These are phyloP conservation scores for Conticribra weissflogii DNA, from an alignment of 108 stramenopile genomes.

Conservation along the genomic window DNA sequence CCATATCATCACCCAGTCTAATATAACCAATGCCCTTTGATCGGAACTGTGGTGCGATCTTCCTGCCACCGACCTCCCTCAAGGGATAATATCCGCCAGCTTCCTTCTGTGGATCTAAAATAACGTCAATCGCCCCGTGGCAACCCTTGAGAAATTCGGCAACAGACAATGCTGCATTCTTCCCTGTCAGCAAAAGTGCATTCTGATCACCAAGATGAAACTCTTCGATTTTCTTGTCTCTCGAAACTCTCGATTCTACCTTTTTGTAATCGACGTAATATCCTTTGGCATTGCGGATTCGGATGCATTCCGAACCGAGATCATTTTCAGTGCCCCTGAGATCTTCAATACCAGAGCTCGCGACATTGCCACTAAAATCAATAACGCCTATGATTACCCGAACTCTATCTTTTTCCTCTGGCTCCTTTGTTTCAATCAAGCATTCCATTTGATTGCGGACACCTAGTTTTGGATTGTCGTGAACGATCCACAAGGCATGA, in stretches of 20 bases:
- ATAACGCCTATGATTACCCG: conserved; percentile 56
- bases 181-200: conserved; percentile 46
- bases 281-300: conserved; percentile 47
- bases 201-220: conserved; percentile 51
- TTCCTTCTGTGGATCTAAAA: conserved; percentile 58
- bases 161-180: conserved; percentile 40
- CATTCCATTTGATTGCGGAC: conserved; percentile 38
- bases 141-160: conserved; percentile 54
- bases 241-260: conserved; percentile 46
- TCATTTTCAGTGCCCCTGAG: conserved; percentile 28
- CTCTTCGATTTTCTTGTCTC: conserved; percentile 52
- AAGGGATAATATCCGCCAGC: conserved; percentile 56
- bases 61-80: conserved; percentile 51
- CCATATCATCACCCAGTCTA: conserved; percentile 70
- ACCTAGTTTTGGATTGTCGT: conserved; percentile 60
- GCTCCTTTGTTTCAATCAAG: conserved; percentile 66
- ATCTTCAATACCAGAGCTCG: conserved; percentile 35
- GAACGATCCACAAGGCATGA: conserved; percentile 60
- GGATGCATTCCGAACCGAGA: conserved; percentile 51
- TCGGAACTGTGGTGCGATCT: conserved; percentile 65
- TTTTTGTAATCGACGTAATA: conserved; percentile 49
- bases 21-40: conserved; percentile 67
- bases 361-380: conserved; percentile 53
- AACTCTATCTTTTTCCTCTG: conserved; percentile 48
- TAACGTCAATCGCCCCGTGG: conserved; percentile 53